These are phyloP conservation scores for Aspergillus transmontanensis DNA, from an alignment of 2,329 filamentous ascomycete species.

Conservation along the genomic window DNA sequence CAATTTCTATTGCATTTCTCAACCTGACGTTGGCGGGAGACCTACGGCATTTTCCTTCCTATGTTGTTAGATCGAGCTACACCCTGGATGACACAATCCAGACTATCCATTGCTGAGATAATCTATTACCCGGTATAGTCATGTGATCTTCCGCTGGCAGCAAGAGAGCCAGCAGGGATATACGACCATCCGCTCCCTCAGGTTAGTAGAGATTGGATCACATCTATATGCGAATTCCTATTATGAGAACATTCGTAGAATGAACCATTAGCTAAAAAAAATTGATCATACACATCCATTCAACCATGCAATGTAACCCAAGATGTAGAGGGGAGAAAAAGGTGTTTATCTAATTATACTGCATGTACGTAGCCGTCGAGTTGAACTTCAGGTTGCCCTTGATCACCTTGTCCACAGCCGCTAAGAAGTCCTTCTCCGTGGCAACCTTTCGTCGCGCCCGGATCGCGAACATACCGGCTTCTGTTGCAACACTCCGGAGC, in stretches of 20 bases:
- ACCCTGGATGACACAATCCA: not conserved
- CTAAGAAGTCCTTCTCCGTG: conserved; percentile 97
- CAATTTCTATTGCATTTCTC: not conserved
- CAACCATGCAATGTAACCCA: conserved; percentile 30
- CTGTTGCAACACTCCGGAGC: conserved; percentile 92
- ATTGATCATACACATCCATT: conserved; percentile 37
- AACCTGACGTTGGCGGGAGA: not conserved
- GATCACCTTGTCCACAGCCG: conserved; percentile 98
- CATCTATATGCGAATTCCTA: conserved; percentile 2
- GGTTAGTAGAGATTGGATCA: not conserved
- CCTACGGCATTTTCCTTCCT: not conserved
- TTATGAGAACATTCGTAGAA: conserved; percentile 21
- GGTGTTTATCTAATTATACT: conserved; percentile 78
- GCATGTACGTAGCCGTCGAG: conserved; percentile 95
- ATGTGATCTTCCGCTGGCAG: conserved; percentile 12
- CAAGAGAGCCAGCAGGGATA: not conserved
- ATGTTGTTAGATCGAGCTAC: not conserved
- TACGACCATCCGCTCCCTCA: not conserved
- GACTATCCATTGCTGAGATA: conserved; percentile 7
- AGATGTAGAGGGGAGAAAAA: conserved; percentile 22
- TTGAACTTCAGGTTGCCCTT: conserved; percentile 99
- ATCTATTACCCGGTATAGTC: conserved; percentile 8
- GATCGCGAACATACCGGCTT: conserved; percentile 98
- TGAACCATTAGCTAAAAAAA: conserved; percentile 28
- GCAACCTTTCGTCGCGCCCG: conserved; percentile 93